Evolutionary conservation across 2,329 filamentous ascomycete genomes (phyloP), one percentile per base, ranked within the genome.

Genomic region (Botrytis sinoallii): DNA sequence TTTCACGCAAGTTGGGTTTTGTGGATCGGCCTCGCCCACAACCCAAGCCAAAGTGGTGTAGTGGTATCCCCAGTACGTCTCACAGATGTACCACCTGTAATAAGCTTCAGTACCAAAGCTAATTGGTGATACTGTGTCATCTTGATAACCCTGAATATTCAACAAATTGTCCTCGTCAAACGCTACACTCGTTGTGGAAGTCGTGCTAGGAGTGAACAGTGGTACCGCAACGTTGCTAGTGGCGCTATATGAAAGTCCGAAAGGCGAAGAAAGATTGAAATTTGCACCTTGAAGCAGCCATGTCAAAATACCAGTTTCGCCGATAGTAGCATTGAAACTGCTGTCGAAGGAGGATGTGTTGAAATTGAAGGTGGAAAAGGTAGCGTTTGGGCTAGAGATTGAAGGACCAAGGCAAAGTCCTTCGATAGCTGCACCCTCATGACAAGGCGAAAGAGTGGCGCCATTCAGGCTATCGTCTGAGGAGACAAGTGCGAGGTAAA

Each of bases 341-440:
- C n/a, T 55, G 38, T 70, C 44, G 12, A 32, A 73, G 71, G 75
- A 78, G 64, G 72, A 77, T 55, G 78, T 74, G 71, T 79, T 78
- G 74, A 78, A 78, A 38, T 69, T 77, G 76, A 74, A 80, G 35
- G 73, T 52, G 18, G 72, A 35, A 48, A 61, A 73, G 57, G 79
- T 74, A 68, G 74, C 67, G 74, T 78, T 55, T 76, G 75, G 59
- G 25, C 57, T 57, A 52, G 61, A 67, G 68, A 73, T 48, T 16
- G 38, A 66, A 61, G 77, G 74, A 66, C 77, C 74, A 29, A 84
- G 75, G 75, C 85, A 86, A 72, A 86, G 82, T 18, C 80, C 82
- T 77, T 86, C 85, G 71, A 86, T 85, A 7, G 82, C 85, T 32
- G 85, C 85, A 44, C 85, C 85, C 74, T 83, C 81, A 77, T 86